These are phyloP conservation scores for Lineolata rhizophorae DNA, from an alignment of 495 filamentous ascomycete species.

Conservation along the genomic window DNA sequence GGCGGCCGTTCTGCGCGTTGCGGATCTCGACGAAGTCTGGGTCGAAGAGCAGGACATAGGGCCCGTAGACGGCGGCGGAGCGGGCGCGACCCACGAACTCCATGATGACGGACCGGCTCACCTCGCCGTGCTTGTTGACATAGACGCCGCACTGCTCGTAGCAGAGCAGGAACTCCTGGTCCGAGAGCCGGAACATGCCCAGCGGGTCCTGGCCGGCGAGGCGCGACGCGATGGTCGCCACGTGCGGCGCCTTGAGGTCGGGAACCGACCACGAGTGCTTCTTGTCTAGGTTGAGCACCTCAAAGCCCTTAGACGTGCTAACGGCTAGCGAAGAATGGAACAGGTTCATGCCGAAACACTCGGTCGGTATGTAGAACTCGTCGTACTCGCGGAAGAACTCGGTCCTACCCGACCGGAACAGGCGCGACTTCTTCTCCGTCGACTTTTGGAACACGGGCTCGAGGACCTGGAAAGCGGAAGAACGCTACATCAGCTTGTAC, in stretches of 20 bases:
- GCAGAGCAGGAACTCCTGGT: slow-evolving; percentile 78
- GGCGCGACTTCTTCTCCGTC: slow-evolving; percentile 47
- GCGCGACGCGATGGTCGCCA: slow-evolving; percentile 57
- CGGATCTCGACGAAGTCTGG: slow-evolving; percentile 83
- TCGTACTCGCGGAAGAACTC: slow-evolving; percentile 97
- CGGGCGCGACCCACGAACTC: slow-evolving; percentile 85
- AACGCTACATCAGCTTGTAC: no score
- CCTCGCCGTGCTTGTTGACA: slow-evolving; percentile 93
- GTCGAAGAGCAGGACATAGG: slow-evolving; percentile 36
- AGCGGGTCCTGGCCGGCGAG: slow-evolving; percentile 65
- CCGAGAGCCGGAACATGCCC: slow-evolving; percentile 89
- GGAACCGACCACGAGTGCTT: slow-evolving; percentile 83
- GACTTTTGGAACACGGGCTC: slow-evolving; percentile 87
- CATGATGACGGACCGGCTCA: slow-evolving; percentile 82
- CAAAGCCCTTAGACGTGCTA: slow-evolving; percentile 76
- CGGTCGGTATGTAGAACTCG: slow-evolving; percentile 96
- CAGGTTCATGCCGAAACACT: slow-evolving; percentile 85
- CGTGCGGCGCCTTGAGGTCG: slow-evolving; percentile 52
- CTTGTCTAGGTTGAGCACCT: slow-evolving; percentile 90
- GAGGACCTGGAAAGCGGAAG: slow-evolving; percentile 50
- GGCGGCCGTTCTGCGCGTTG: slow-evolving; percentile 84
- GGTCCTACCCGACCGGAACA: slow-evolving; percentile 45
- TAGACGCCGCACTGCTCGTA: slow-evolving; percentile 94
- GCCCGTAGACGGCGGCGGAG: slow-evolving; percentile 55
- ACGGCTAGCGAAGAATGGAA: slow-evolving; percentile 88